Conservation (phyloP, 164 flowering plant species). For the Akebia trifoliata region DNA sequence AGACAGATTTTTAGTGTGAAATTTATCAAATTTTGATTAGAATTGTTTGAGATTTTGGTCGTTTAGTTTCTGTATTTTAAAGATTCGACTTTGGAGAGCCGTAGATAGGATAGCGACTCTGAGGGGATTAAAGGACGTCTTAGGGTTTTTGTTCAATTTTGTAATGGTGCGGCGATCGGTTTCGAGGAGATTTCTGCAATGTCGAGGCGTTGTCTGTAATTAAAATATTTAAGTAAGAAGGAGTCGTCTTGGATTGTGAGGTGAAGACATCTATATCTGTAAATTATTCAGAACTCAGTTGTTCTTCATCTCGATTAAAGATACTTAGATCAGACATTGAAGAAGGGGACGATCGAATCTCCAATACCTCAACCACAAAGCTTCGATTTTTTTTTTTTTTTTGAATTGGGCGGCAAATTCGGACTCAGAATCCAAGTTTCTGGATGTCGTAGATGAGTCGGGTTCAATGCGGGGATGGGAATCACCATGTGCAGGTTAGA, state of each 20-base stretch:
- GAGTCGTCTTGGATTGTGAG: constrained; percentile 3
- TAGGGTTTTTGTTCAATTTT: constrained; percentile 1
- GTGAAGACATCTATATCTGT: background rate
- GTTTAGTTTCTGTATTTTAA: background rate
- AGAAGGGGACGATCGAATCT: constrained; percentile 6
- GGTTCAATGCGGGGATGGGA: background rate
- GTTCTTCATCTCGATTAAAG: constrained; percentile 3
- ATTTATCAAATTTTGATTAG: background rate
- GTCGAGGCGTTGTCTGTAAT: constrained; percentile 3
- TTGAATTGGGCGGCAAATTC: background rate
- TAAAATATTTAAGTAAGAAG: constrained; percentile 5
- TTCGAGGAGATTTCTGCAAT: constrained; percentile 7
- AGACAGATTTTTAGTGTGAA: background rate
- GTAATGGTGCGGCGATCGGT: constrained; percentile 6
- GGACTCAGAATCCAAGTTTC: background rate
- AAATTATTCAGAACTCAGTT: background rate
- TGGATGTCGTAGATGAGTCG: constrained; percentile 4
- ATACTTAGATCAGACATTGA: background rate
- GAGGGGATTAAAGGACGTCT: background rate
- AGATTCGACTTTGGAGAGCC: background rate
- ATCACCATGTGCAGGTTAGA: constrained; percentile 21
- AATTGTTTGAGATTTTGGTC: background rate
- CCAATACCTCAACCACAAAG: background rate
- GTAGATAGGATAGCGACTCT: constrained; percentile 10
- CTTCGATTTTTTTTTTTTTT: background rate